A percentile compares a stretch with the other conserved stretches of the same genome.
Evolutionary conservation across 768 basidiomycete genomes (phyloP).

Genomic region (Hypholoma sublateritium): DNA sequence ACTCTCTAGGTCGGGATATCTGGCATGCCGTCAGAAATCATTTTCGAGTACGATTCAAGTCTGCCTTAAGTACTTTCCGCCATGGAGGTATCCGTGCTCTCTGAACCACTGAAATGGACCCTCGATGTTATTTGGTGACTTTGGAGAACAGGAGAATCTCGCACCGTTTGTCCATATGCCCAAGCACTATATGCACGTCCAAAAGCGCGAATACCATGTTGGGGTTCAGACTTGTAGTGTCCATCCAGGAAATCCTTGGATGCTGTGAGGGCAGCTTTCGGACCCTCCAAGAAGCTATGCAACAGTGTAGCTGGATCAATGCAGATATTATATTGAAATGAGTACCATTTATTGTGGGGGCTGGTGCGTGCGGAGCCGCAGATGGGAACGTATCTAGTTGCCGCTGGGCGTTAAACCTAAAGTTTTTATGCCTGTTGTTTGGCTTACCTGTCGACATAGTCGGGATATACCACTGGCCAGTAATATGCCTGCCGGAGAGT

Average conservation of each 20-base stretch:
- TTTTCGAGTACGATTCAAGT: not conserved
- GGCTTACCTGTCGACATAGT: constrained; percentile 47
- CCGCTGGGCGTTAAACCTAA: not conserved
- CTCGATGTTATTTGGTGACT: not conserved
- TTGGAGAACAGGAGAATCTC: constrained; percentile 6
- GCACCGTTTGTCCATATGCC: constrained; percentile 56
- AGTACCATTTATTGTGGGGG: constrained; percentile 52
- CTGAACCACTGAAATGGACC: constrained; percentile 49
- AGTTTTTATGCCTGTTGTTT: not conserved
- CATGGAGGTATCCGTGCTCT: constrained; percentile 42
- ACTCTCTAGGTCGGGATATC: constrained; percentile 46
- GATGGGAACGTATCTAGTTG: constrained; percentile 43
- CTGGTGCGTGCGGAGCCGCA: constrained; percentile 59
- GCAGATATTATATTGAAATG: too few species aligned
- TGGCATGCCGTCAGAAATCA: constrained; percentile 13
- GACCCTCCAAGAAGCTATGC: constrained; percentile 58
- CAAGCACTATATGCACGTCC: constrained; percentile 56
- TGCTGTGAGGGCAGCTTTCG: constrained; percentile 50
- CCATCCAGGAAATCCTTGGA: constrained; percentile 57
- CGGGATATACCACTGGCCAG: constrained; percentile 56
- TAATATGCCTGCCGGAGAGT: constrained; percentile 48
- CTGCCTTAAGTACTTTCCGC: constrained; percentile 36
- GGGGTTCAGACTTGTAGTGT: constrained; percentile 47
- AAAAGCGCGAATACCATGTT: constrained; percentile 54
- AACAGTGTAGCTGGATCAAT: too few species aligned